These are phyloP conservation scores for Plasmodium chabaudi DNA, from an alignment of 169 alveolate genomes.

Conservation along the genomic window DNA sequence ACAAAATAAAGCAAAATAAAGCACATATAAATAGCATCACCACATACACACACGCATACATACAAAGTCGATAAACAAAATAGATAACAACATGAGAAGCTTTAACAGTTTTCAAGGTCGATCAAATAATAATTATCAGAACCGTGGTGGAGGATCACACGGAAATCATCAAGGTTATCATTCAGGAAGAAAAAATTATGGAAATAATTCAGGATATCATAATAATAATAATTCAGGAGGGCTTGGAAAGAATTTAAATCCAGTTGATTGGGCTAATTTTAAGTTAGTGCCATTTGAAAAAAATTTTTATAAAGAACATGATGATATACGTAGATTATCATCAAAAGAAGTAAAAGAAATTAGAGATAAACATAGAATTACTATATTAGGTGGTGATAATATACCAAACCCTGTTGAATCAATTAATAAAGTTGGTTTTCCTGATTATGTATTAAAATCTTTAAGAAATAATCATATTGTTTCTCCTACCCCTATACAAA, in stretches of 20 bases:
- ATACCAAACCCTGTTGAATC: constrained; percentile 94
- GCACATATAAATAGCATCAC: not conserved
- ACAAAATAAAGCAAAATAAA: not conserved
- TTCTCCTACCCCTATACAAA: constrained; percentile 96
- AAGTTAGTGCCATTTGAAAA: constrained; percentile 93
- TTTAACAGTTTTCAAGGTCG: constrained; percentile 25
- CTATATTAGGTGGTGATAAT: constrained; percentile 89
- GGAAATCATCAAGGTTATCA: constrained; percentile 28
- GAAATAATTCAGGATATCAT: constrained; percentile 12
- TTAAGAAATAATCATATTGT: constrained; percentile 89
- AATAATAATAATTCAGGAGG: constrained; percentile 42
- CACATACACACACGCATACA: not conserved
- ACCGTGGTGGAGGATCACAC: not conserved
- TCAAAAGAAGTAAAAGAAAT: constrained; percentile 90
- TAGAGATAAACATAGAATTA: constrained; percentile 88
- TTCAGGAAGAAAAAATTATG: constrained; percentile 47
- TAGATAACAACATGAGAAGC: too few relatives aligned
- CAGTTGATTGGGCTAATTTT: constrained; percentile 90
- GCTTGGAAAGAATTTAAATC: constrained; percentile 85
- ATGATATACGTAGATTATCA: constrained; percentile 86
- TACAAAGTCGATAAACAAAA: not conserved
- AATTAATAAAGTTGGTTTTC: constrained; percentile 94
- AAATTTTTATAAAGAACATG: constrained; percentile 94
- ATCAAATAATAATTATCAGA: constrained; percentile 20
- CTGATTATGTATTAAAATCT: constrained; percentile 92